Conservation (phyloP, 345 rosid species). For the Cardamine occulta region DNA sequence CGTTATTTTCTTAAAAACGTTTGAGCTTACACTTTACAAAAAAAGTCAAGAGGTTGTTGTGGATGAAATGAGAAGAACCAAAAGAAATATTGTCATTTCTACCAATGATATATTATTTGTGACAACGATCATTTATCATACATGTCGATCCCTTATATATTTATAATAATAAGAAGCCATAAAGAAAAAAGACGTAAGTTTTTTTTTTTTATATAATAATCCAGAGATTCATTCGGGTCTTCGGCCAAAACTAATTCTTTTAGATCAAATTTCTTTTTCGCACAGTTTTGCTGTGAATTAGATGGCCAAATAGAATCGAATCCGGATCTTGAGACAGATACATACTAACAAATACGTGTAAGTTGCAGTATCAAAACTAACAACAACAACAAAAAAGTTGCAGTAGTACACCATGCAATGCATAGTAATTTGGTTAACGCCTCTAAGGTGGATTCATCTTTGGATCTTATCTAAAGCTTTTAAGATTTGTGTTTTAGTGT, state of each 20-base stretch:
- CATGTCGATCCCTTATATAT: neutral
- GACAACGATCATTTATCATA: neutral
- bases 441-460: conserved; percentile 38
- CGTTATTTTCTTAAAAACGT: neutral
- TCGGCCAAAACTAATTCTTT: too few species aligned
- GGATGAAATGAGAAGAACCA: neutral
- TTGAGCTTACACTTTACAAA: neutral
- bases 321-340: too few species aligned
- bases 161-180: neutral
- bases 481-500: conserved; percentile 37
- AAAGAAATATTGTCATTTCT: neutral
- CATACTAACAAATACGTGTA: too few species aligned
- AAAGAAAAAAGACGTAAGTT: neutral
- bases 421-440: conserved; percentile 32
- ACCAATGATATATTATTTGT: neutral
- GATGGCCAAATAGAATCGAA: too few species aligned
- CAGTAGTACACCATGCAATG: conserved; percentile 26
- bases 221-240: too few species aligned
- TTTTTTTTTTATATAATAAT: too few species aligned
- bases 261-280: too few species aligned
- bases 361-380: conserved; percentile 9
- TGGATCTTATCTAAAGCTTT: conserved; percentile 43
- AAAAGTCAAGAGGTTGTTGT: neutral
- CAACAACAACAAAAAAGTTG: neutral
- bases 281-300: too few species aligned